These are phyloP conservation scores for Breviolum minutum DNA, from an alignment of 73 alveolate species.

Conservation along the genomic window DNA sequence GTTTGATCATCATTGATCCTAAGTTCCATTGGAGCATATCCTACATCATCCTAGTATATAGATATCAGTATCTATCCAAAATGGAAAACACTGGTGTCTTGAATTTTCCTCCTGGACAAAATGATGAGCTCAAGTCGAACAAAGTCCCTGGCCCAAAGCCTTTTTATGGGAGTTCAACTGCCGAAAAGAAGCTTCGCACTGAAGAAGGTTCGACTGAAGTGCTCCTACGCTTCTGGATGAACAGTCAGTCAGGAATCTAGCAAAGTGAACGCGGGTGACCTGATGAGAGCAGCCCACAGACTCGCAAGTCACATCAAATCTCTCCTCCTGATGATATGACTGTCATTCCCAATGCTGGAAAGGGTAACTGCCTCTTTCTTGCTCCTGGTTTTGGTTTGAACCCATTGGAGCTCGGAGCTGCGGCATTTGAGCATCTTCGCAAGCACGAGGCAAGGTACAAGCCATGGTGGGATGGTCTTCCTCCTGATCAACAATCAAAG, in stretches of 20 bases:
- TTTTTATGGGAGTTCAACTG: background rate
- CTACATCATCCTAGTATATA: too few relatives aligned
- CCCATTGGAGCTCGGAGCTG: background rate
- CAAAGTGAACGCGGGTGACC: background rate
- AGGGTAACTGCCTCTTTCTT: background rate
- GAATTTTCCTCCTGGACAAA: background rate
- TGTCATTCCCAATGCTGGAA: background rate
- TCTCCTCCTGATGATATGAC: background rate
- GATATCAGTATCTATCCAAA: too few relatives aligned
- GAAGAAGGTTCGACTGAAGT: background rate
- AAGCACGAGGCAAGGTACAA: background rate
- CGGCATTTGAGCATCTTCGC: background rate
- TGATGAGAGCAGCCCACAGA: background rate
- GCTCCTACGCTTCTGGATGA: background rate
- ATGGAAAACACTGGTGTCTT: background rate
- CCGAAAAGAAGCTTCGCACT: background rate
- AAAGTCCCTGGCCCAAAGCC: background rate
- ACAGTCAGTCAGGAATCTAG: background rate
- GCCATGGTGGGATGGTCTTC: background rate
- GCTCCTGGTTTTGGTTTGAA: background rate
- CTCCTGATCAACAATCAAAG: background rate
- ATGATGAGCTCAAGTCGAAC: background rate
- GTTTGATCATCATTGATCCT: too few relatives aligned
- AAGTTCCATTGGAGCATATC: too few relatives aligned
- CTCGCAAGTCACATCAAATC: background rate